phyloP scores from a whole-genome alignment of 1,139 yeast species.

The Suhomyces chickasaworum region DNA sequence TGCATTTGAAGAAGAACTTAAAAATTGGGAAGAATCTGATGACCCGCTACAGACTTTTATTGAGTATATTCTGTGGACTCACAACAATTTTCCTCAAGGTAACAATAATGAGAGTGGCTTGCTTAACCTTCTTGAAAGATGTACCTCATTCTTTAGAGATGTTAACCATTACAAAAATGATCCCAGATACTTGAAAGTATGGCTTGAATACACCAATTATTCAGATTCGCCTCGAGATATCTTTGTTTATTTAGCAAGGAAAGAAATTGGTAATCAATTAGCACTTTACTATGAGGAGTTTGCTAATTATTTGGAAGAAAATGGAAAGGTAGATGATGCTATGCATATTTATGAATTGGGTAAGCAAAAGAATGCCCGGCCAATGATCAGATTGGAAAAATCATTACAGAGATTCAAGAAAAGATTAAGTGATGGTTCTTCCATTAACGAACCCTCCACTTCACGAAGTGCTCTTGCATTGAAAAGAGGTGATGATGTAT shows the following conservation, averaged over 20 bases:
- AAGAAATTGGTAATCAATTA: conserved; percentile 67
- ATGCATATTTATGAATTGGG: conserved; percentile 65
- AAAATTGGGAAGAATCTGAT: conserved; percentile 60
- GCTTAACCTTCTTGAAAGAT: conserved; percentile 64
- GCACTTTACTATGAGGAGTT: conserved; percentile 82
- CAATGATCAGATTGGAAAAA: conserved; percentile 54
- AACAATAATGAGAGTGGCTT: conserved; percentile 67
- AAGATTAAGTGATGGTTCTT: conserved; percentile 23
- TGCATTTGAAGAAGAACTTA: conserved; percentile 46
- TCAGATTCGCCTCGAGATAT: conserved; percentile 74
- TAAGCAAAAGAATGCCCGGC: conserved; percentile 61
- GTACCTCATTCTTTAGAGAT: conserved; percentile 72
- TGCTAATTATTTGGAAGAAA: conserved; percentile 63
- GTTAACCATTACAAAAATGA: conserved; percentile 73
- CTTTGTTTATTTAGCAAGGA: conserved; percentile 70
- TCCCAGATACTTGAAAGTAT: conserved; percentile 72
- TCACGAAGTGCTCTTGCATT: conserved; percentile 26
- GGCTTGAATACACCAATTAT: conserved; percentile 75
- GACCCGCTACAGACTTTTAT: conserved; percentile 79
- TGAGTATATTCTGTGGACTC: conserved; percentile 75
- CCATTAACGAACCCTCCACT: conserved; percentile 1
- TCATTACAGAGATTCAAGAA: conserved; percentile 51
- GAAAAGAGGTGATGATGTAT: conserved; percentile 27
- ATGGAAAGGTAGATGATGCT: conserved; percentile 60
- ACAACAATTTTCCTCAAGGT: conserved; percentile 68